Conservation (phyloP, 768 basidiomycete genomes). For the Suillus discolor region DNA sequence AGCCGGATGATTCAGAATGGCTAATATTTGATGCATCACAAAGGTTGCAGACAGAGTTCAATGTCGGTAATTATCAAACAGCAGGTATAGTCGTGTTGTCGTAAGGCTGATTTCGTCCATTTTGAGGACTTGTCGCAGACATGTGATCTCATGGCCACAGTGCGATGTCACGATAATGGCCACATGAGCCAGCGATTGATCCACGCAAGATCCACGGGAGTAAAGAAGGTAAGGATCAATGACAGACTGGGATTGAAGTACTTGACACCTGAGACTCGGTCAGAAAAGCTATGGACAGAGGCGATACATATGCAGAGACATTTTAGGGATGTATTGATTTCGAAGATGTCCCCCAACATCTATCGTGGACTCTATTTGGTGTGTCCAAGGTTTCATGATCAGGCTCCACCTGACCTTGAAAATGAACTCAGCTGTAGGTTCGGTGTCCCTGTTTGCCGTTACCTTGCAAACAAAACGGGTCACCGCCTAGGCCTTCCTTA, state of each 20-base stretch:
- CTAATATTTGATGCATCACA: slow-evolving; percentile 70
- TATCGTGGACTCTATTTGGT: no score
- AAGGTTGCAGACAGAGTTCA: slow-evolving; percentile 78
- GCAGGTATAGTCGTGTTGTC: background rate
- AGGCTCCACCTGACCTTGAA: background rate
- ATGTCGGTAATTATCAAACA: slow-evolving; percentile 42
- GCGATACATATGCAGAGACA: no score
- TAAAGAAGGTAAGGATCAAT: background rate
- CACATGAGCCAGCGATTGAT: slow-evolving; percentile 42
- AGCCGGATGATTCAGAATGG: slow-evolving; percentile 62
- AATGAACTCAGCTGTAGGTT: background rate
- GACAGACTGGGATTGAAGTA: background rate
- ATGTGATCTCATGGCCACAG: background rate
- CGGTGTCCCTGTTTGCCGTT: background rate
- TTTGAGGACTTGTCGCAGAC: slow-evolving; percentile 30
- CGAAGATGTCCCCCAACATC: no score
- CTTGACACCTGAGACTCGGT: background rate
- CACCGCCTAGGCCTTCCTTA: background rate
- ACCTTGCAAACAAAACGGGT: slow-evolving; percentile 1
- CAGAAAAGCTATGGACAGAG: no score
- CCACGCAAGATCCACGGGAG: background rate
- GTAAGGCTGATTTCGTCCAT: slow-evolving; percentile 26
- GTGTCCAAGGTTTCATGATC: background rate
- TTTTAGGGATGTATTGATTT: no score
- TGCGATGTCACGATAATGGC: slow-evolving; percentile 74